These are phyloP conservation scores for Phytophthora lateralis DNA, from an alignment of 352 stramenopile species.

Conservation along the genomic window DNA sequence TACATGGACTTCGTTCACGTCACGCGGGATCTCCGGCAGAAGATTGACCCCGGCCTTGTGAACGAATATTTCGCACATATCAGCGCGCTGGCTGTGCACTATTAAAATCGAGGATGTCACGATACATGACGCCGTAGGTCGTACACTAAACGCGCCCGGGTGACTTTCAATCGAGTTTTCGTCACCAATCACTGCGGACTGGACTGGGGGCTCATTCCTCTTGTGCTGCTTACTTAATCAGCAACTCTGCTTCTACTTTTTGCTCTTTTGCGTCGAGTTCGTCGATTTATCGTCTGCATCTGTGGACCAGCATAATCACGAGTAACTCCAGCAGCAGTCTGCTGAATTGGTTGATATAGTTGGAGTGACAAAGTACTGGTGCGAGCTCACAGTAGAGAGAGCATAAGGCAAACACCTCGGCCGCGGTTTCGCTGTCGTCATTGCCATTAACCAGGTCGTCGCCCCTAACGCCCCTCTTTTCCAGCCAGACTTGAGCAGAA, in stretches of 20 bases:
- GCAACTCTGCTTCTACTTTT: not conserved
- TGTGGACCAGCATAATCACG: not conserved
- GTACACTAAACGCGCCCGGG: not conserved
- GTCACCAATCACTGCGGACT: not conserved
- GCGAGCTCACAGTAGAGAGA: constrained; percentile 29
- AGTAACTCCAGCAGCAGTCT: not conserved
- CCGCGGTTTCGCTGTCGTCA: constrained; percentile 17
- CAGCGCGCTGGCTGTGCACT: not conserved
- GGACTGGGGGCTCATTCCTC: not conserved
- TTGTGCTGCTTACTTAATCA: constrained; percentile 2
- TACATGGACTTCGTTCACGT: constrained; percentile 9
- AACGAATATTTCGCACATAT: constrained; percentile 5
- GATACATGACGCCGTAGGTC: not conserved
- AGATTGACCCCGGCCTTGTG: not conserved
- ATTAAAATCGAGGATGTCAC: constrained; percentile 2
- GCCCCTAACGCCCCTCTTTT: not conserved
- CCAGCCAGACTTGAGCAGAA: constrained; percentile 21
- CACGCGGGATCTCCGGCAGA: constrained; percentile 1
- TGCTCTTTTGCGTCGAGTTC: constrained; percentile 7
- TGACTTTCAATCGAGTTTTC: not conserved
- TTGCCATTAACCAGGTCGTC: constrained; percentile 6
- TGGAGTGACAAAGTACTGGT: constrained; percentile 13
- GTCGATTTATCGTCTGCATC: not conserved
- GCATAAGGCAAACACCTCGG: constrained; percentile 27
- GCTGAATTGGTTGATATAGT: constrained; percentile 4